Evolutionary conservation across 2,329 filamentous ascomycete species (phyloP), one percentile per base, ranked within the genome.

Genomic region (Trichophyton verrucosum): DNA sequence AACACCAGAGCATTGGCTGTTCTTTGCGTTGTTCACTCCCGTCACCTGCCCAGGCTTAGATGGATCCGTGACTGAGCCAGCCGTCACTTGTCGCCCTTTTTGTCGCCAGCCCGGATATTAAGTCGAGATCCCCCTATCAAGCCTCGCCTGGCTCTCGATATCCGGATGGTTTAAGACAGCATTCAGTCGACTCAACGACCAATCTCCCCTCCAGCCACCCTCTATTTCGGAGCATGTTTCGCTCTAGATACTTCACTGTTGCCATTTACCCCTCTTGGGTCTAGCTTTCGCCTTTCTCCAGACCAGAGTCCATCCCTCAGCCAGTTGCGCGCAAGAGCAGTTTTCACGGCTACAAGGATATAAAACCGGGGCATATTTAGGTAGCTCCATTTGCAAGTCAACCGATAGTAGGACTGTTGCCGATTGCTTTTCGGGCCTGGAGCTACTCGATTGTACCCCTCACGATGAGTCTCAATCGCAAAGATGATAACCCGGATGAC

Each of bases 391-490:
- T 22, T 15, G 3, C 33, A 17, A 11, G 9, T 57, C 22, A 20
- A 33, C n/a, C 24, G 4, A 17, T 49, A 3, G 3, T 30, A 42
- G 33, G 11, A 15, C 6, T 1, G 20, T 49, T 57, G 24, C 55
- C 51, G 51, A 38, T 20, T 17, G 27, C 13, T 38, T n/a, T 6
- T n/a, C 13, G 17, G 51, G 51, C 5, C 20, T 27, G 24, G 24
- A 11, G 22, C 46, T 51, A 51, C 24, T 30, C 51, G 15, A 55
- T n/a, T 9, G 20, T 17, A 17, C 51, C 42, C 17, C 47, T 27
- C 60, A 61, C 56, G 15, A 61, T 61, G 60, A 61, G 60, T 56
- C 60, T 61, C 44, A 44, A 59, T 27, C 60, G 60, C 38, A 59
- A 61, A 42, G 57, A 61, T 42, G 46, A 55, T n/a, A 44, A 6